phyloP scores from a whole-genome alignment of 768 basidiomycete species.

The Serendipita sp. region DNA sequence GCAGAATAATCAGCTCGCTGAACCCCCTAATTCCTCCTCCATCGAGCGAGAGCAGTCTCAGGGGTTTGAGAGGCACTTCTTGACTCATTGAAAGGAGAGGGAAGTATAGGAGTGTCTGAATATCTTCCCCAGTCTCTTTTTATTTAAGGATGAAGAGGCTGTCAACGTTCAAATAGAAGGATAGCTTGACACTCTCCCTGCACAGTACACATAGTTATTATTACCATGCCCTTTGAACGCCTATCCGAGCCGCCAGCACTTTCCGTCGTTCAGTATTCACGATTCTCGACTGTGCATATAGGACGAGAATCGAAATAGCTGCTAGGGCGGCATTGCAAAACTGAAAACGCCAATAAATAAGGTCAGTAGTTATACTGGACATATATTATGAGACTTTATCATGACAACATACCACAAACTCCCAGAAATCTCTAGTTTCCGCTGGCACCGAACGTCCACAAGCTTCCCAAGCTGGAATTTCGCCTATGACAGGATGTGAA shows the following conservation, averaged over 20 bases:
- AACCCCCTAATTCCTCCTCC: neutral
- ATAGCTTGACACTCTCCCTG: too few relatives aligned
- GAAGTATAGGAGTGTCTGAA: neutral
- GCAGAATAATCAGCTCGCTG: neutral
- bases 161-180: neutral
- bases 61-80: neutral
- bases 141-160: neutral
- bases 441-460: constrained; percentile 71
- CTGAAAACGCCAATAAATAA: constrained; percentile 11
- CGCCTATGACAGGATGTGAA: constrained; percentile 15
- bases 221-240: constrained; percentile 1
- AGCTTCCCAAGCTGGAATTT: constrained; percentile 76
- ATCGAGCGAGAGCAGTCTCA: neutral
- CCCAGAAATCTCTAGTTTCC: constrained; percentile 78
- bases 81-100: neutral
- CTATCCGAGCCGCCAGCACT: neutral
- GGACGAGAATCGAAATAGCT: constrained; percentile 42
- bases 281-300: constrained; percentile 52
- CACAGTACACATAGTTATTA: too few relatives aligned
- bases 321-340: constrained; percentile 53
- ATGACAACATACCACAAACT: constrained; percentile 56
- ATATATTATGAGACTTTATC: neutral
- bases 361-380: too few relatives aligned
- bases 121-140: neutral
- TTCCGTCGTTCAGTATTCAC: constrained; percentile 25